Evolutionary conservation across 2,329 filamentous ascomycete species (phyloP).

Genomic region (Aquanectria penicillioides): DNA sequence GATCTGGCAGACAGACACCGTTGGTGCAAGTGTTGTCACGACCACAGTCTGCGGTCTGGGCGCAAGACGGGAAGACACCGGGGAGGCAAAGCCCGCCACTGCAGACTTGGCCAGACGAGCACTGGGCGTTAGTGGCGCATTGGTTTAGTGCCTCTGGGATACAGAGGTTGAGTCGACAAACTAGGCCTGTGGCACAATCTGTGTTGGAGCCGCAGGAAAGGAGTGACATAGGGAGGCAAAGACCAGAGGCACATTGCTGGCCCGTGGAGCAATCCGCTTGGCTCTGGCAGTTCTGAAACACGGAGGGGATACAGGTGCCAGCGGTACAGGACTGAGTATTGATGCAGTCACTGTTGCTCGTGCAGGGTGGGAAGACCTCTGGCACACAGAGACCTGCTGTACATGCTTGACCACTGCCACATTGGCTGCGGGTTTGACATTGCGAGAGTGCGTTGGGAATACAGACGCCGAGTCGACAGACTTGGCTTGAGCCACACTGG

Average conservation of each 20-base stretch:
- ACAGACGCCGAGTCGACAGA: slow-evolving; percentile 18
- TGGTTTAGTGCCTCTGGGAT: slow-evolving; percentile 3
- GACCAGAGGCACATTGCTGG: slow-evolving; percentile 7
- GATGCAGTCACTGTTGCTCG: slow-evolving; percentile 6
- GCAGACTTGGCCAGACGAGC: slow-evolving; percentile 1
- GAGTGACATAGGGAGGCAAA: slow-evolving; percentile 9
- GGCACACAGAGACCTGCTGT: slow-evolving; percentile 10
- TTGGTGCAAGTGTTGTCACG: background rate
- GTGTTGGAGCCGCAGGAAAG: slow-evolving; percentile 1
- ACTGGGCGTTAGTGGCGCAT: slow-evolving; percentile 1
- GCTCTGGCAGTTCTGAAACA: background rate
- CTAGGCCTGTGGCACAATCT: slow-evolving; percentile 7
- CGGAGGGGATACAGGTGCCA: slow-evolving; percentile 6
- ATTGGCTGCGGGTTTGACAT: background rate
- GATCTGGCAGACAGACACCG: slow-evolving; percentile 7
- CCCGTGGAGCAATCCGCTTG: background rate
- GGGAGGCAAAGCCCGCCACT: slow-evolving; percentile 14
- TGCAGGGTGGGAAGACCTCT: slow-evolving; percentile 9
- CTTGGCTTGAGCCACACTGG: slow-evolving; percentile 15
- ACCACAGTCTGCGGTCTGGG: background rate
- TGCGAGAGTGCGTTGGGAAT: background rate
- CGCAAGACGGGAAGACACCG: slow-evolving; percentile 5
- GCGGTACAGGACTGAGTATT: slow-evolving; percentile 1
- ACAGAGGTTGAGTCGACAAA: slow-evolving; percentile 17
- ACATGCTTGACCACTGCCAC: slow-evolving; percentile 1